These are phyloP conservation scores for Cordia subcordata DNA, from an alignment of 257 asterid species.

Conservation along the genomic window DNA sequence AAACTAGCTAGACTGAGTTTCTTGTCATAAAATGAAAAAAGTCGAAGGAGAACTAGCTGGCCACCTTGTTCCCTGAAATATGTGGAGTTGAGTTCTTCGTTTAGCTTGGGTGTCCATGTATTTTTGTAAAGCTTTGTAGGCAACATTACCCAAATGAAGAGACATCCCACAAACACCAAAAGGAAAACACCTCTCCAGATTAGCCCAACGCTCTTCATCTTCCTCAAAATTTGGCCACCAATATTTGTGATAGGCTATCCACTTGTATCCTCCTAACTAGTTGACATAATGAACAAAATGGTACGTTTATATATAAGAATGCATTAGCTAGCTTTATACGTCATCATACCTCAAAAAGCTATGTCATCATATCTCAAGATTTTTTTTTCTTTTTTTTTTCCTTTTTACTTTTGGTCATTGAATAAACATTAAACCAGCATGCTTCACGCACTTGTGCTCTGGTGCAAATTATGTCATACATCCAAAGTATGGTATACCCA, in stretches of 20 bases:
- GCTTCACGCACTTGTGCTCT: not conserved
- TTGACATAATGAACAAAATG: not conserved
- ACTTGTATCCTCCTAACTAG: not conserved
- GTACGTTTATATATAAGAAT: not conserved
- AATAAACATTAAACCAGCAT: not conserved
- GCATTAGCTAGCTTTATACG: not conserved
- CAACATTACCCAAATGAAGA: constrained; percentile 49
- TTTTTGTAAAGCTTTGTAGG: constrained; percentile 43
- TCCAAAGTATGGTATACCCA: too few relatives aligned
- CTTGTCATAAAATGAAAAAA: not conserved
- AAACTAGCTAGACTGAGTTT: too few relatives aligned
- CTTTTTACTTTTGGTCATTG: too few relatives aligned
- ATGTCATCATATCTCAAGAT: not conserved
- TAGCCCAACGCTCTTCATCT: constrained; percentile 30
- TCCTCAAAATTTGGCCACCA: not conserved
- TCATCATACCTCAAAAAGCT: not conserved
- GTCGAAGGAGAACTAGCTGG: not conserved
- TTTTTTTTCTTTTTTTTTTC: too few relatives aligned
- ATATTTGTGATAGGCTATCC: not conserved
- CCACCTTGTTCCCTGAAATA: constrained; percentile 52
- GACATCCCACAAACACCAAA: constrained; percentile 39
- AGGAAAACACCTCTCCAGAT: constrained; percentile 35
- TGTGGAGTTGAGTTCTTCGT: constrained; percentile 32
- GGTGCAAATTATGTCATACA: too few relatives aligned
- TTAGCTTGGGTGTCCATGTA: constrained; percentile 39